phyloP scores from a whole-genome alignment of 371 early-diverging fungal species.

The Zancudomyces culisetae region DNA sequence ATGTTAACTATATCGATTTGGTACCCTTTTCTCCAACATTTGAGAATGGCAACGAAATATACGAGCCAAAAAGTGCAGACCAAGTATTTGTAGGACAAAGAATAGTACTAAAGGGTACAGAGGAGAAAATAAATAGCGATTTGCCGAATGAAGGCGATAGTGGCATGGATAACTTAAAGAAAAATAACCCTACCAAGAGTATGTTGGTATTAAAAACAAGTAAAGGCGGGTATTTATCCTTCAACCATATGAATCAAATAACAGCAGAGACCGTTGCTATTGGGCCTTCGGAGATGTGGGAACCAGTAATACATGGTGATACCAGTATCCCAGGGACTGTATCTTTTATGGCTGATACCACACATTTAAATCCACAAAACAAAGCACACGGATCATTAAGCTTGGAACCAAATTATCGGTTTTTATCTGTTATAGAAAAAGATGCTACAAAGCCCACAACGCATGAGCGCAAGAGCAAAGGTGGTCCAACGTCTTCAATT shows the following conservation, averaged over 20 bases:
- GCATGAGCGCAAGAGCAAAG: background rate
- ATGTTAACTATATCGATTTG: background rate
- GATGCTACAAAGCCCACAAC: background rate
- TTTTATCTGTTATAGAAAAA: background rate
- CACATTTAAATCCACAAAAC: background rate
- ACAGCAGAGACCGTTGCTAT: slow-evolving; percentile 3
- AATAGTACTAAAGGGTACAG: background rate
- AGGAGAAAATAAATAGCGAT: background rate
- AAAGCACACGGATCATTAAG: background rate
- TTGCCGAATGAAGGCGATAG: background rate
- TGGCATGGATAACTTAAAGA: background rate
- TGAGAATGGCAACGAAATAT: background rate
- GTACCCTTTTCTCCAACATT: background rate
- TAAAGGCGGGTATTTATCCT: slow-evolving; percentile 1
- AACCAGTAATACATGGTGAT: background rate
- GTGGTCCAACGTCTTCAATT: background rate
- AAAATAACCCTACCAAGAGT: background rate
- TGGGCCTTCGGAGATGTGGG: slow-evolving; percentile 4
- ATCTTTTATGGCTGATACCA: background rate
- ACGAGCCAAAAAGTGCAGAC: slow-evolving; percentile 3
- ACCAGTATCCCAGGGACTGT: background rate
- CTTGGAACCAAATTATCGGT: background rate
- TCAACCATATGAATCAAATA: background rate
- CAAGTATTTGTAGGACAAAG: slow-evolving; percentile 5
- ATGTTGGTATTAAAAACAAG: slow-evolving; percentile 2